A percentile compares a stretch with the other conserved stretches of the same genome.
Conservation (phyloP, 306 rosid genomes). For the Quercus alba region DNA sequence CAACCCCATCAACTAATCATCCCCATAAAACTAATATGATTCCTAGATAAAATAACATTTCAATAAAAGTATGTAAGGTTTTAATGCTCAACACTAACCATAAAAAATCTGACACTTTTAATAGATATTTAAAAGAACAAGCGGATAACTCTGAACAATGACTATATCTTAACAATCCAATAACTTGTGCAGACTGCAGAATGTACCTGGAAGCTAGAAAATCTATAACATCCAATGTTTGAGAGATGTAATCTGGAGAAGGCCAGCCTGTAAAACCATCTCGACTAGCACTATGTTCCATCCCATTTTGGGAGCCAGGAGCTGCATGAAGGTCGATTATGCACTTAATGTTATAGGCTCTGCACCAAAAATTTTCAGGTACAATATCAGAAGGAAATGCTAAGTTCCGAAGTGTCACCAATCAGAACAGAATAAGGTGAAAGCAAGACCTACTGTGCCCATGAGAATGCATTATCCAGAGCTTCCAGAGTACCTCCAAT, state of each 20-base stretch:
- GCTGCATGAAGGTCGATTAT: constrained; percentile 93
- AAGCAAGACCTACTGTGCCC: constrained; percentile 84
- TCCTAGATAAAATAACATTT: neutral
- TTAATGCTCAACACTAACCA: neutral
- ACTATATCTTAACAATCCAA: neutral
- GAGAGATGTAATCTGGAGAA: constrained; percentile 52
- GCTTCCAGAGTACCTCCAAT: constrained; percentile 88
- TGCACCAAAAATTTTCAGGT: constrained; percentile 36
- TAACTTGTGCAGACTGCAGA: neutral
- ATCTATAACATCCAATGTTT: constrained; percentile 69
- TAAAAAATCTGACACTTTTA: neutral
- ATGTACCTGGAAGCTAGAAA: constrained; percentile 79
- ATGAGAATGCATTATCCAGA: constrained; percentile 87
- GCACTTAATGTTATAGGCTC: constrained; percentile 72
- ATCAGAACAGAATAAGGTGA: constrained; percentile 12
- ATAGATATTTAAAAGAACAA: neutral
- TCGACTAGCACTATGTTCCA: constrained; percentile 92
- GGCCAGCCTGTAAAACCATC: constrained; percentile 86
- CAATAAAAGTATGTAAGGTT: neutral
- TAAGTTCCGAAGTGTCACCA: constrained; percentile 15
- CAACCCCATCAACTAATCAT: neutral
- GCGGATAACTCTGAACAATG: neutral
- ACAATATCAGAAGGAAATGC: constrained; percentile 14
- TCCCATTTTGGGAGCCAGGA: constrained; percentile 91
- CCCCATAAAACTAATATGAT: neutral